phyloP scores from a whole-genome alignment of 1,139 yeast species.

The Waltiozyma sp. region DNA sequence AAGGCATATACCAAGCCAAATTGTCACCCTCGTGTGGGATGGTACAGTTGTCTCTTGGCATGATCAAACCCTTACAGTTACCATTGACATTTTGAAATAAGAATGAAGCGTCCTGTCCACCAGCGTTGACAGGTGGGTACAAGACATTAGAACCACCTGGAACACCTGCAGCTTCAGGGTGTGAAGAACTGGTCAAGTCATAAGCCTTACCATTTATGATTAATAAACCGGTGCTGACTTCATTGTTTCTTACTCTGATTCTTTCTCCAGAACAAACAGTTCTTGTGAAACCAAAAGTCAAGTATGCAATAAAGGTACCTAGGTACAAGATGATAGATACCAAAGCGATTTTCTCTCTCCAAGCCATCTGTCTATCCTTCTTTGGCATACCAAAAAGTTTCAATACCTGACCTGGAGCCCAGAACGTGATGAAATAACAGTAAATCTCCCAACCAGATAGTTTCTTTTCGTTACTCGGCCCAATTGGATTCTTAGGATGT shows the following conservation, averaged over 20 bases:
- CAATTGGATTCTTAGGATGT: slow-evolving; percentile 4
- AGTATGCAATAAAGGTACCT: slow-evolving; percentile 72
- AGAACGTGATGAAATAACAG: slow-evolving; percentile 72
- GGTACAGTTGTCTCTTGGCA: slow-evolving; percentile 57
- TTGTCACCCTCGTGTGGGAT: slow-evolving; percentile 56
- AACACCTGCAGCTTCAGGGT: slow-evolving; percentile 76
- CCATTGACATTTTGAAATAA: slow-evolving; percentile 94
- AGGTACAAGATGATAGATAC: slow-evolving; percentile 62
- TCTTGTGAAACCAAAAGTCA: slow-evolving; percentile 85
- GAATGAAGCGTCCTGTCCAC: slow-evolving; percentile 82
- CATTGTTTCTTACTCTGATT: slow-evolving; percentile 45
- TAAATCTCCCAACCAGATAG: slow-evolving; percentile 72
- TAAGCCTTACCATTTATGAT: slow-evolving; percentile 77
- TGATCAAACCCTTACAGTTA: slow-evolving; percentile 71
- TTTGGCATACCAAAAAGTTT: slow-evolving; percentile 67
- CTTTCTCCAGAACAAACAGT: slow-evolving; percentile 59
- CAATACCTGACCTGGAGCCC: slow-evolving; percentile 80
- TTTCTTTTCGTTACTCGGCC: slow-evolving; percentile 13
- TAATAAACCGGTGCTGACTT: slow-evolving; percentile 48
- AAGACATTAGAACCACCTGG: slow-evolving; percentile 55
- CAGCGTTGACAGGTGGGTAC: slow-evolving; percentile 80
- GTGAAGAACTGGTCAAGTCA: slow-evolving; percentile 57
- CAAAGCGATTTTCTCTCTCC: slow-evolving; percentile 92
- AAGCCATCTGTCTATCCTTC: slow-evolving; percentile 79
- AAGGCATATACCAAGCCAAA: slow-evolving; percentile 95